Conservation (phyloP, 116 monocot species). For the Zostera marina region DNA sequence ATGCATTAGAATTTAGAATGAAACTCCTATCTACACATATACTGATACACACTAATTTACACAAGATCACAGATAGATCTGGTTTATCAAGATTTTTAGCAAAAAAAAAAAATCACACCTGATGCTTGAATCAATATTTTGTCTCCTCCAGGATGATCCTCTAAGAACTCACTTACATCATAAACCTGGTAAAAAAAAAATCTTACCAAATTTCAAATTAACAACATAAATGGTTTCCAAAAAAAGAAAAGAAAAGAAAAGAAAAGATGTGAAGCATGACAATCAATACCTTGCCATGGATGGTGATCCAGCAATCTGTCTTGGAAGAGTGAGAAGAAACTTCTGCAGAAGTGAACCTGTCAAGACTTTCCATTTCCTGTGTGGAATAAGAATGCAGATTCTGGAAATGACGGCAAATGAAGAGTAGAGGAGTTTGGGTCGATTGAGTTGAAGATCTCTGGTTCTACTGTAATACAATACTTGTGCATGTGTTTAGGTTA, state of each 20-base stretch:
- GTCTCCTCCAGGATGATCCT: conserved; percentile 69
- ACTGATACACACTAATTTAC: too few species aligned
- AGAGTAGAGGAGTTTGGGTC: neutral
- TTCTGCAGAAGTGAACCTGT: neutral
- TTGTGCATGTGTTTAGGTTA: too few species aligned
- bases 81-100: too few species aligned
- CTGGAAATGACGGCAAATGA: neutral
- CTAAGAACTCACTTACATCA: conserved; percentile 30
- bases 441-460: too few species aligned
- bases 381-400: too few species aligned
- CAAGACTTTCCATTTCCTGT: neutral
- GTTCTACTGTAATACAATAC: too few species aligned
- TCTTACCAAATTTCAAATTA: neutral
- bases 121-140: conserved; percentile 44
- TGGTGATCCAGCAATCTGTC: neutral
- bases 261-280: neutral
- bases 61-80: too few species aligned
- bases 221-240: neutral
- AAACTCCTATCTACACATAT: neutral
- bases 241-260: neutral
- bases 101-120: conserved; percentile 15
- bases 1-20: neutral
- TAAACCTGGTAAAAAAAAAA: conserved; percentile 25
- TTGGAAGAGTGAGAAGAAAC: conserved; percentile 4
- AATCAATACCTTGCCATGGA: neutral